Evolutionary conservation across 2,329 filamentous ascomycete species (phyloP).

Genomic region (Pyricularia pennisetigena): DNA sequence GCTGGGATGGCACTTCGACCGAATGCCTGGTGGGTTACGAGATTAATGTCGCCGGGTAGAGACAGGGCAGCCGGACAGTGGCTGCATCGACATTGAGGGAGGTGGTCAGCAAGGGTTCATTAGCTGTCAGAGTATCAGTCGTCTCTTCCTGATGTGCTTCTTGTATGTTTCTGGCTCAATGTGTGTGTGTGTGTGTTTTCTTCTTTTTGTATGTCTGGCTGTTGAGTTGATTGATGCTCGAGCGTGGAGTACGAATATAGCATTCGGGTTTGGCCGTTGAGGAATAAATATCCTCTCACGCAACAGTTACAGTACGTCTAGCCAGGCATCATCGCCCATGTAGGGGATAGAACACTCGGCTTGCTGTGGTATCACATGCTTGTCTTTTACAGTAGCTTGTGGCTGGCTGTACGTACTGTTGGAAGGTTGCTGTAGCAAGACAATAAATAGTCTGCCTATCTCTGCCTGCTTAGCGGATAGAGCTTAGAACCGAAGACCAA

Average conservation of each 20-base stretch:
- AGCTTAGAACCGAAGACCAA: too few species aligned
- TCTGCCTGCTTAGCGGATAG: too few species aligned
- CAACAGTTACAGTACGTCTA: neutral
- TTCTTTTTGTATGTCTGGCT: neutral
- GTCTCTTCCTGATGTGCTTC: neutral
- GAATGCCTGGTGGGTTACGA: constrained; percentile 94
- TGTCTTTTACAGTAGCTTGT: neutral
- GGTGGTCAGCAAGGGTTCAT: neutral
- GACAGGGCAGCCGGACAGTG: neutral
- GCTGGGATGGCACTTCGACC: constrained; percentile 86
- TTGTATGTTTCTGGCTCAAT: neutral
- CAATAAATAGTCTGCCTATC: too few species aligned
- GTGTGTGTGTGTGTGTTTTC: neutral
- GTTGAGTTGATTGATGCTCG: too few species aligned
- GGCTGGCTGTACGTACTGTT: neutral
- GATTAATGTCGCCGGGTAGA: constrained; percentile 43
- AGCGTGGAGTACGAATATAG: neutral
- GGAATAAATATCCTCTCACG: neutral
- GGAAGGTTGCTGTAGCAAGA: too few species aligned
- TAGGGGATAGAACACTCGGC: neutral
- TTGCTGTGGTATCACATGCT: neutral
- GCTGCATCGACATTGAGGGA: too few species aligned
- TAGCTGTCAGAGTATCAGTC: neutral
- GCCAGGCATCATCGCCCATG: neutral
- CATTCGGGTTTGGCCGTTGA: neutral